Evolutionary conservation across 257 asterid genomes (phyloP).

Genomic region (Solanum rostratum): DNA sequence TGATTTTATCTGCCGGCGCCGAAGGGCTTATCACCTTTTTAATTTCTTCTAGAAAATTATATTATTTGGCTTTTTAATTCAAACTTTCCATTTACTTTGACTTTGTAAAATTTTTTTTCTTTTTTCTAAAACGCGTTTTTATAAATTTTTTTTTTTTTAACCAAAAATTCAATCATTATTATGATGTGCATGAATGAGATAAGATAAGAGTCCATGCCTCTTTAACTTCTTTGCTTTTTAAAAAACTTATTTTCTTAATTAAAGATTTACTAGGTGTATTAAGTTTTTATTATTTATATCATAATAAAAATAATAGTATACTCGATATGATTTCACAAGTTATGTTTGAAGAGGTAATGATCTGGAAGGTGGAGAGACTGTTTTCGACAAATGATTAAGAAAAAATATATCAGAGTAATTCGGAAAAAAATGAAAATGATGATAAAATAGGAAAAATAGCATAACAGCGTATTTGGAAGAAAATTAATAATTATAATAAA

Average conservation of each 20-base stretch:
- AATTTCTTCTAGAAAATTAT: not conserved
- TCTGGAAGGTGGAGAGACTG: no score
- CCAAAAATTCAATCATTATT: not conserved
- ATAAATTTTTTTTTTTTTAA: not conserved
- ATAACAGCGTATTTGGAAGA: no score
- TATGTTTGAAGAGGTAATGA: fast-evolving
- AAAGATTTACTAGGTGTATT: not conserved
- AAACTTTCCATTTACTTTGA: not conserved
- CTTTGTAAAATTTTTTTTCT: not conserved
- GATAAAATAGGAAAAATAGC: no score
- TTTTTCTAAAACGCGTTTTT: not conserved
- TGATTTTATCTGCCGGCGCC: not conserved
- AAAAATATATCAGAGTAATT: no score
- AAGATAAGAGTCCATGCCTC: not conserved
- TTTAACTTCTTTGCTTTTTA: not conserved
- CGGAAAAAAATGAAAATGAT: no score
- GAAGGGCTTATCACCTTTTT: not conserved
- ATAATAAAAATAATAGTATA: not conserved
- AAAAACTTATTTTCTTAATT: not conserved
- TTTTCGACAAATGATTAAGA: no score
- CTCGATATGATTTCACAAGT: not conserved
- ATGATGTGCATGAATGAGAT: not conserved
- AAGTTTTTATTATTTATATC: not conserved
- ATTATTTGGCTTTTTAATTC: not conserved
- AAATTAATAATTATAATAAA: no score